Base-by-base conservation (phyloP, 192 early-diverging fungal genomes). In the Podila horticola region DNA sequence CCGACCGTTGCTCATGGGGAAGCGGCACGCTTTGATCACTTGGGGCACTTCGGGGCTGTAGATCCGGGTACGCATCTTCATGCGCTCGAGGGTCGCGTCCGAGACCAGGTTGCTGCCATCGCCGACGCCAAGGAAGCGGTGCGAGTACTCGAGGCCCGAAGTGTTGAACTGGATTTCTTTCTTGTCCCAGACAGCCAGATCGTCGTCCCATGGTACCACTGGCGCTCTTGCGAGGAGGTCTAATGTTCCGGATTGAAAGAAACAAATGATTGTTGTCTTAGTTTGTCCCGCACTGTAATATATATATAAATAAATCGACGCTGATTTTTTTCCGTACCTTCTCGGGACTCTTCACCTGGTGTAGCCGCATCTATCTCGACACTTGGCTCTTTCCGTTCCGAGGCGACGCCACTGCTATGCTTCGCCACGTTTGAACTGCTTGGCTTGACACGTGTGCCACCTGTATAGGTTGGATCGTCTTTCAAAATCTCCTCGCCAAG, bases 161-260 rank as follows among this genome's bases (percentile, higher is more conserved):
- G 82, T 88, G 55, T 93, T 92, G 69, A 89, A 88, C 49, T 79
- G 83, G 13, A 93, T 85, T 30, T 83, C 74, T 10, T 83, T 79
- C 66, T 88, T 82, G 45, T 89, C 88, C 92, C 92, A 93, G 31
- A 92, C 88, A 17, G 88, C 84, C 60, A 93, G 71, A 69, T 93
- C 92, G 0, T 89, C 84, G 11, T 88, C 92, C 82, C 88, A 93
- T 24, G 85, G 67, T 1, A 93, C 83, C 3, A 93, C 84, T 0
- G 92, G 92, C 31, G 92, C 92, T 13, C 83, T 67, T 57, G 88
- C 84, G 29, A 88, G 67, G 22, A 93, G 63, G 38, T 83, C 85
- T 86, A 58, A 9, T 36, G n/a, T 36, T 1, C 34, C 8, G 34
- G 34, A 7, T 36, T 61, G 29, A 24, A 20, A 68, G n/a, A n/a